A percentile compares a stretch with the other conserved stretches of the same genome.
These are phyloP conservation scores for Epichloe coenophiala DNA, from an alignment of 2,329 filamentous ascomycete species.

Conservation along the genomic window DNA sequence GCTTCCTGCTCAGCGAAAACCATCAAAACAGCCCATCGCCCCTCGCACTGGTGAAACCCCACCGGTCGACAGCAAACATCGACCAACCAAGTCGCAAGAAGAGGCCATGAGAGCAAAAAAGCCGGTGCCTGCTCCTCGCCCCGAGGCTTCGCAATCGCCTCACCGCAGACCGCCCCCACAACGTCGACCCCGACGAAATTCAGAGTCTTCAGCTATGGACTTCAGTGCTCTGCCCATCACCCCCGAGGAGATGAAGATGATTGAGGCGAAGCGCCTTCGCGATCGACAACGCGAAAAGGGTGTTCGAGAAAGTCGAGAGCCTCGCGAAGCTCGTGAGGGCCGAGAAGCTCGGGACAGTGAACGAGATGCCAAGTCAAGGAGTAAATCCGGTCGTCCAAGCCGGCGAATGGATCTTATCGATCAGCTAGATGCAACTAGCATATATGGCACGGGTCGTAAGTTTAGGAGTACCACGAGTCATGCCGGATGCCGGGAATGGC, in stretches of 20 bases:
- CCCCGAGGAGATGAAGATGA: conserved; percentile 34
- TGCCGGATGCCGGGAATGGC: neutral
- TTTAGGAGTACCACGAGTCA: conserved; percentile 11
- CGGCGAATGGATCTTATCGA: conserved; percentile 77
- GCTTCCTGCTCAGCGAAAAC: conserved; percentile 25
- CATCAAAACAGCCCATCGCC: conserved; percentile 13
- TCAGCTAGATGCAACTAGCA: conserved; percentile 89
- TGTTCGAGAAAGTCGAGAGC: conserved; percentile 5
- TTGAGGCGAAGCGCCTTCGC: conserved; percentile 20
- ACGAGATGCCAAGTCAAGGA: conserved; percentile 26
- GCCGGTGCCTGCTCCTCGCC: conserved; percentile 16
- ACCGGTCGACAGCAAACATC: conserved; percentile 32
- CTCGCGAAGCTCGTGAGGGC: conserved; percentile 17
- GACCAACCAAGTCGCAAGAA: conserved; percentile 53
- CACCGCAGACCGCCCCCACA: conserved; percentile 21
- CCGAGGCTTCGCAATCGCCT: conserved; percentile 24
- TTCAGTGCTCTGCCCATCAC: conserved; percentile 42
- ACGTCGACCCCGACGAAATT: conserved; percentile 56
- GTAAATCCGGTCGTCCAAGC: conserved; percentile 33
- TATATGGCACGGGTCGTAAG: conserved; percentile 84
- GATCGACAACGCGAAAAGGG: conserved; percentile 11
- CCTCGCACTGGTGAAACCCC: conserved; percentile 28
- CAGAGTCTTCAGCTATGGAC: conserved; percentile 61
- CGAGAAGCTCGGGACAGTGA: conserved; percentile 33
- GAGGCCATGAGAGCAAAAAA: conserved; percentile 42